Conservation (phyloP, 371 early-diverging fungal genomes). For the Funneliformis caledonium region DNA sequence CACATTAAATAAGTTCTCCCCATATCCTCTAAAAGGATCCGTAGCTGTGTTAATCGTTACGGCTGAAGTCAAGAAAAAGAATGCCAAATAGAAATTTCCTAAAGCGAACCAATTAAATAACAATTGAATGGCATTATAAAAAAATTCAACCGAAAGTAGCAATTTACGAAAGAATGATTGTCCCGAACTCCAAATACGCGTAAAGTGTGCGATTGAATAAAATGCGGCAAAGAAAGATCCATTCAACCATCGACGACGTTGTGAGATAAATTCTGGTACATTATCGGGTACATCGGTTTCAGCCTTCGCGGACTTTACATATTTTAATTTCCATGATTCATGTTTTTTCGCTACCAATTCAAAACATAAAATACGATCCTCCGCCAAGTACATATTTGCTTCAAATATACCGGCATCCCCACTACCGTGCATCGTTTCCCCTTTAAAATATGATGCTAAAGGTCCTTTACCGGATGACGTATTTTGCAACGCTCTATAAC, state of each 20-base stretch:
- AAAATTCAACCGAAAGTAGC: slow-evolving; percentile 68
- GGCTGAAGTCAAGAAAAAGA: slow-evolving; percentile 77
- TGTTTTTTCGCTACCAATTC: slow-evolving; percentile 82
- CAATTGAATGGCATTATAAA: slow-evolving; percentile 74
- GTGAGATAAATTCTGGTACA: slow-evolving; percentile 90
- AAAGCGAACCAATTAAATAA: slow-evolving; percentile 81
- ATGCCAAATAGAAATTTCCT: slow-evolving; percentile 85
- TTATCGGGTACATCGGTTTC: slow-evolving; percentile 72
- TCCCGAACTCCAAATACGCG: slow-evolving; percentile 72
- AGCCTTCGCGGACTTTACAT: slow-evolving; percentile 70
- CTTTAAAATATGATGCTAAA: slow-evolving; percentile 89
- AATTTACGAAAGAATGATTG: slow-evolving; percentile 68
- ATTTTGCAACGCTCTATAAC: slow-evolving; percentile 86
- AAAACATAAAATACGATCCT: slow-evolving; percentile 91
- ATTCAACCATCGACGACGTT: slow-evolving; percentile 94
- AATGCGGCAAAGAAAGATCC: slow-evolving; percentile 95
- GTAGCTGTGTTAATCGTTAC: slow-evolving; percentile 56
- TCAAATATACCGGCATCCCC: slow-evolving; percentile 63
- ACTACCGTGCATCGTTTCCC: slow-evolving; percentile 85
- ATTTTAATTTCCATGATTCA: slow-evolving; percentile 72
- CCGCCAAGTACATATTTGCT: slow-evolving; percentile 80
- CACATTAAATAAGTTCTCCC: slow-evolving; percentile 59
- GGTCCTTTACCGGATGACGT: slow-evolving; percentile 73
- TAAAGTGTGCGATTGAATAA: slow-evolving; percentile 81
- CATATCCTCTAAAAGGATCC: slow-evolving; percentile 70